Percentiles rank a stretch among this genome's conserved stretches.
These are phyloP conservation scores for Phaffia australis DNA, from an alignment of 768 basidiomycete genomes.

Conservation along the genomic window DNA sequence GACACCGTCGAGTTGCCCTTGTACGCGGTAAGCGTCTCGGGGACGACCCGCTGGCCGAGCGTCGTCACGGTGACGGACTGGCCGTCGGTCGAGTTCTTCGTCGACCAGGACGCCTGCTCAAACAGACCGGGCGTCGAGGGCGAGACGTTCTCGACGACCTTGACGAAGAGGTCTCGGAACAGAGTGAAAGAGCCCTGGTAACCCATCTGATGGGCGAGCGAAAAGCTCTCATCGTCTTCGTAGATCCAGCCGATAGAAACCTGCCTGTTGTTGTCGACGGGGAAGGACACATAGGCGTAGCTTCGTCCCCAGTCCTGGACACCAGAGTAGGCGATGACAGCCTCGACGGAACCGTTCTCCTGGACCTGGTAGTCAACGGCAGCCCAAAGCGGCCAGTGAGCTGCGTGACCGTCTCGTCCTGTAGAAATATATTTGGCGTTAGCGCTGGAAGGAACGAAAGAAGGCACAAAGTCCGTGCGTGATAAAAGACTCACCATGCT, in stretches of 20 bases:
- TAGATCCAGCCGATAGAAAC: conserved; percentile 30
- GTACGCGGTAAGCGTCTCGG: conserved; percentile 28
- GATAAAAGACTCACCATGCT: too few species aligned
- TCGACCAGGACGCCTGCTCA: conserved; percentile 27
- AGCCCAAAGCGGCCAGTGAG: conserved; percentile 26
- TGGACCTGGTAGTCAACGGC: conserved; percentile 15
- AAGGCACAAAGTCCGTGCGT: too few species aligned
- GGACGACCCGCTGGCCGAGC: conserved; percentile 29
- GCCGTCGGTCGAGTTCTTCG: conserved; percentile 28
- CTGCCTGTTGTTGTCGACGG: conserved; percentile 18
- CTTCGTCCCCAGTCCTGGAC: conserved; percentile 29
- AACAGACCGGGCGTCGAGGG: conserved; percentile 14
- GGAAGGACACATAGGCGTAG: conserved; percentile 30
- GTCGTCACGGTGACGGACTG: conserved; percentile 26
- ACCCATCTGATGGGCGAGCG: conserved; percentile 26
- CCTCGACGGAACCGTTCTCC: background rate
- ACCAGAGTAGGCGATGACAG: conserved; percentile 20
- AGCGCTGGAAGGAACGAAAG: too few species aligned
- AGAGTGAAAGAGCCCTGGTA: conserved; percentile 29
- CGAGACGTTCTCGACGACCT: conserved; percentile 8
- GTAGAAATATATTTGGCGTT: too few species aligned
- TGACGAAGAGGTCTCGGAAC: conserved; percentile 29
- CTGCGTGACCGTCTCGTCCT: conserved; percentile 16
- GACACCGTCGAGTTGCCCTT: conserved; percentile 9
- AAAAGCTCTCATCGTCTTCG: conserved; percentile 28